Evolutionary conservation across 257 asterid species (phyloP), one percentile per base, ranked within the genome.

Genomic region (Jacaranda copaia): DNA sequence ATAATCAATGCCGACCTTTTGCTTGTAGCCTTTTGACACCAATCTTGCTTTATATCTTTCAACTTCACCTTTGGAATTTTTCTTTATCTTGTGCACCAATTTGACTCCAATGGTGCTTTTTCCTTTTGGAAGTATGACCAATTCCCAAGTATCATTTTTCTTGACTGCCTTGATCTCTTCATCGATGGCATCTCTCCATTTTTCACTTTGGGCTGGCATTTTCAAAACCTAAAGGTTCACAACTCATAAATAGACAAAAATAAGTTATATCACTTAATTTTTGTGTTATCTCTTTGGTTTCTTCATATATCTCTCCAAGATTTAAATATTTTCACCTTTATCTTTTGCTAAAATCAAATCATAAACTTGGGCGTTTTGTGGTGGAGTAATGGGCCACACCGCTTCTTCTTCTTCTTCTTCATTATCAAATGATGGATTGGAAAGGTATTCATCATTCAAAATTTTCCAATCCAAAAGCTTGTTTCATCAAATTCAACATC

Each of bases 11-110:
- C 51, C 52, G 8, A 2, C 14, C 18, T 18, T 71, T 71, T 71
- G 52, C 65, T 56, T 71, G 66, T 53, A 55, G 3, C 66, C 76
- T 53, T 70, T 70, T 0, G 14, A 25, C 5, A 71, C 51, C 0
- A 72, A 18, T 10, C 52, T 56, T 11, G 35, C 66, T 16, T 72
- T 72, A 14, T 39, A 56, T 16, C 3, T 72, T 16, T 48, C 14
- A 6, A 48, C 36, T 55, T 40, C 65, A 16, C 49, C 65, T 11
- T 70, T 15, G 4, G 25, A 8, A n/a, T 52, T 51, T 53, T 25
- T 36, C 1, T 53, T 70, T 36, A 52, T 53, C 10, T 67, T 67
- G 42, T 43, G 45, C 40, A 67, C 73, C 73, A 42, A 68, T 13
- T 49, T 68, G 16, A 67, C 60, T 11, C 12, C 74, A 49, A 49